Conservation (phyloP, 164 flowering plant species). For the Umbilicus rupestris region DNA sequence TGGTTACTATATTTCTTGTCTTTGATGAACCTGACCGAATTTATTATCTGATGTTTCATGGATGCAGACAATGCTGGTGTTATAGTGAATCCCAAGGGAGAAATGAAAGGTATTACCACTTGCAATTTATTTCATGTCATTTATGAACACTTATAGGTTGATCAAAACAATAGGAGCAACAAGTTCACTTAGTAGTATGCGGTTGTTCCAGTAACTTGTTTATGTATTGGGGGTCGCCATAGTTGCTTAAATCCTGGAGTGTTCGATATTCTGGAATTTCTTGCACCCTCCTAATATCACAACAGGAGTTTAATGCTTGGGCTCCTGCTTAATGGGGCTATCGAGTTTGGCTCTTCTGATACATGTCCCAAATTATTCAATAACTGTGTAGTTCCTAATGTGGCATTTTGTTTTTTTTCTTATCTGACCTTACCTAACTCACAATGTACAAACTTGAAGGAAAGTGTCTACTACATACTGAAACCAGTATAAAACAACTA, state of each 20-base stretch:
- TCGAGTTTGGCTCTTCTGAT: background rate
- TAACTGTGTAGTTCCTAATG: no score
- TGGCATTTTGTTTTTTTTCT: no score
- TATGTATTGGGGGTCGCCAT: background rate
- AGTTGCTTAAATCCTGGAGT: background rate
- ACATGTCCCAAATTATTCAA: background rate
- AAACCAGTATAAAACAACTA: no score
- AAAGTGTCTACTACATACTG: no score
- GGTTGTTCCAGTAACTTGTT: background rate
- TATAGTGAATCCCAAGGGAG: constrained; percentile 6
- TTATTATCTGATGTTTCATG: background rate
- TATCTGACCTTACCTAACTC: no score
- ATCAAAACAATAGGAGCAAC: no score
- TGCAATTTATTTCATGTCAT: background rate
- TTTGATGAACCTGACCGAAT: background rate
- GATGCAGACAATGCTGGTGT: constrained; percentile 8
- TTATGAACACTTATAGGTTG: no score
- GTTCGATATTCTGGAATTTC: background rate
- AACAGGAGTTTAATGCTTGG: constrained; percentile 2
- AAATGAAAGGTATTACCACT: constrained; percentile 1
- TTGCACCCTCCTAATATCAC: background rate
- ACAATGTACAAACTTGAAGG: no score
- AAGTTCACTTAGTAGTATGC: no score
- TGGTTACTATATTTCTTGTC: no score
- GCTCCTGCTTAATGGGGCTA: background rate